These are phyloP conservation scores for Orbilia brochopaga DNA, from an alignment of 2,329 filamentous ascomycete genomes.

Conservation along the genomic window DNA sequence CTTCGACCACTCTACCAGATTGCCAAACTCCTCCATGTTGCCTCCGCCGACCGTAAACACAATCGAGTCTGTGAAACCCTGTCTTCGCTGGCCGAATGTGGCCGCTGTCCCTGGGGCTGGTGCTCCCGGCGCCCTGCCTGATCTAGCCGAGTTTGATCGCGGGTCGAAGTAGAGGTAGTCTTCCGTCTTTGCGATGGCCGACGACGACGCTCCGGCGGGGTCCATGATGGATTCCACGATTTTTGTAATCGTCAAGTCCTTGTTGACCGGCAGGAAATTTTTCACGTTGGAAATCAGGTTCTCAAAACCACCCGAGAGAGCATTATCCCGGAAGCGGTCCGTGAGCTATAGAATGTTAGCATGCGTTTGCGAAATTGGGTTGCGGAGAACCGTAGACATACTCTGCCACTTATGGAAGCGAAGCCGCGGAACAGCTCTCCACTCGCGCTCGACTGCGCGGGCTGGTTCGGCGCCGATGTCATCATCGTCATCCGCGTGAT, in stretches of 20 bases:
- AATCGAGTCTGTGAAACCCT: conserved; percentile 86
- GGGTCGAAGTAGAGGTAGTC: conserved; percentile 98
- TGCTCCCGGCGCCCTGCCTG: conserved; percentile 59
- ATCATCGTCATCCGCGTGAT: conserved; percentile 99
- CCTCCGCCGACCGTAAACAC: conserved; percentile 96
- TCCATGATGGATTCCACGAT: conserved; percentile 99
- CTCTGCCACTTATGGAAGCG: conserved; percentile 83
- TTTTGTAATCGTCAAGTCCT: conserved; percentile 94
- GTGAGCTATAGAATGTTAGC: conserved; percentile 65
- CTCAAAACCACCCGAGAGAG: conserved; percentile 82
- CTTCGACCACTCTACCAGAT: conserved; percentile 92
- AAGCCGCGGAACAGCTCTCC: conserved; percentile 89
- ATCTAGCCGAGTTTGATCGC: conserved; percentile 86
- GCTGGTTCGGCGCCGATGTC: conserved; percentile 75
- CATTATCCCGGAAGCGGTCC: conserved; percentile 90
- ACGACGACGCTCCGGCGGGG: conserved; percentile 83
- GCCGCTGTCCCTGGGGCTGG: conserved; percentile 65
- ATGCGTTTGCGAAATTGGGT: not conserved
- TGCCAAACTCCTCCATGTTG: conserved; percentile 98
- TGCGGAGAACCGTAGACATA: conserved; percentile 13
- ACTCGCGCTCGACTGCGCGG: conserved; percentile 65
- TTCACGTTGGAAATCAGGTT: conserved; percentile 94
- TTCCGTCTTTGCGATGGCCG: conserved; percentile 93
- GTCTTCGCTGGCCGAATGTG: conserved; percentile 86
- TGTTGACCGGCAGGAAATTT: conserved; percentile 95